These are phyloP conservation scores for Acidiella bohemica DNA, from an alignment of 495 filamentous ascomycete genomes.

Conservation along the genomic window DNA sequence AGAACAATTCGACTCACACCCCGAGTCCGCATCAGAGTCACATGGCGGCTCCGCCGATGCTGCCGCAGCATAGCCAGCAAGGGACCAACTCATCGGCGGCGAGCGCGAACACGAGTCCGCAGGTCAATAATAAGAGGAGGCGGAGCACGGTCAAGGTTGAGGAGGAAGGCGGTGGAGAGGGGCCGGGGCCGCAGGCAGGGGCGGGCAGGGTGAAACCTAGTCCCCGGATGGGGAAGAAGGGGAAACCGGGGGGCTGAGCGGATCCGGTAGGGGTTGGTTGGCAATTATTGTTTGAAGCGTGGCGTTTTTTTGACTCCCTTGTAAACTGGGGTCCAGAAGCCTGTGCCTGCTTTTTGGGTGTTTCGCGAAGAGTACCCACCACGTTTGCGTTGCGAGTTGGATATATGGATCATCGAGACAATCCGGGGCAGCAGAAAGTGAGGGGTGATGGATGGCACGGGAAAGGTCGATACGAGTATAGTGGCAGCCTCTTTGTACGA, in stretches of 20 bases:
- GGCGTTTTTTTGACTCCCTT: background rate
- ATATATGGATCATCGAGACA: too few species aligned
- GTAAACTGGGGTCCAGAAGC: too few species aligned
- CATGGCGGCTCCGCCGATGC: conserved; percentile 54
- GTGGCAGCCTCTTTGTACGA: too few species aligned
- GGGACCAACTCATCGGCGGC: conserved; percentile 51
- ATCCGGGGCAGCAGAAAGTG: too few species aligned
- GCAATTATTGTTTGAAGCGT: background rate
- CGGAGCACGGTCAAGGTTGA: conserved; percentile 67
- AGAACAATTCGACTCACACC: conserved; percentile 19
- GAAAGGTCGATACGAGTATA: too few species aligned
- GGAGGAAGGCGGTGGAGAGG: conserved; percentile 41
- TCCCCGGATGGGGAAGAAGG: conserved; percentile 24
- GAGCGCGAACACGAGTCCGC: conserved; percentile 76
- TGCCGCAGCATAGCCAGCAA: conserved; percentile 58
- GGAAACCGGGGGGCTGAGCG: conserved; percentile 14
- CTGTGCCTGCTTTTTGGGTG: too few species aligned
- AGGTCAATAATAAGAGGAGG: conserved; percentile 56
- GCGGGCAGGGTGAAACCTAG: conserved; percentile 32
- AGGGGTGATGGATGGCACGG: too few species aligned
- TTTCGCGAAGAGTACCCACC: too few species aligned
- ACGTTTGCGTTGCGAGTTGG: too few species aligned
- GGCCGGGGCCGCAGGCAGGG: conserved; percentile 12
- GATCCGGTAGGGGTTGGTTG: background rate
- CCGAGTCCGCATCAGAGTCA: conserved; percentile 38